Percentiles rank a stretch among this genome's conserved stretches.
Evolutionary conservation across 2,329 filamentous ascomycete species (phyloP).

Genomic region (Orbilia ellipsospora): DNA sequence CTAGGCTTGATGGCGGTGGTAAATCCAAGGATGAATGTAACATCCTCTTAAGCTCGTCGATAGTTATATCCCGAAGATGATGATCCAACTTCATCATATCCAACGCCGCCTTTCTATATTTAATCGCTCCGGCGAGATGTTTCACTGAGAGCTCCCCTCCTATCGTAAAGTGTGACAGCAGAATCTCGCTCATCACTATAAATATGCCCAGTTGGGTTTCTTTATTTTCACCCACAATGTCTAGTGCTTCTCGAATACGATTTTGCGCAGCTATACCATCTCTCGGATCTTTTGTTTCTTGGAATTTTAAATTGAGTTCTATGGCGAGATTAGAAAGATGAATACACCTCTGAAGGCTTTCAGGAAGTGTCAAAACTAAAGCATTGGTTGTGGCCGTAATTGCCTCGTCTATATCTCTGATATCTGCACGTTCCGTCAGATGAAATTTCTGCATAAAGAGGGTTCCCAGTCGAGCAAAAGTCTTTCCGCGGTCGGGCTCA

Average conservation of each 20-base stretch:
- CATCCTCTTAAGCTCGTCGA: not conserved
- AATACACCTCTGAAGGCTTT: not conserved
- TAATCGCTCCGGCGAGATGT: not conserved
- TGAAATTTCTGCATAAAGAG: not conserved
- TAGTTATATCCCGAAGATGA: not conserved
- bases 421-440: not conserved
- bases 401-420: not conserved
- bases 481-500: not conserved
- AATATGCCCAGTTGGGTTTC: not conserved
- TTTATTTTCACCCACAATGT: not conserved
- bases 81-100: not conserved
- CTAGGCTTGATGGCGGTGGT: not conserved
- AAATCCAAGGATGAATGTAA: not conserved
- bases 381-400: not conserved
- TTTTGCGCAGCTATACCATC: not conserved
- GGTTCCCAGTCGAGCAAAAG: not conserved
- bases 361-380: not conserved
- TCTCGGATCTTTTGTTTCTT: not conserved
- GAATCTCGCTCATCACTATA: not conserved
- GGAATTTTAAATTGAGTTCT: not conserved
- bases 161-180: not conserved
- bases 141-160: not conserved
- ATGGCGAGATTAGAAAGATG: not conserved
- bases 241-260: not conserved
- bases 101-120: not conserved